A percentile compares a stretch with the other conserved stretches of the same genome.
phyloP scores from a whole-genome alignment of 305 asterid species.

The Fraxinus sp. region DNA sequence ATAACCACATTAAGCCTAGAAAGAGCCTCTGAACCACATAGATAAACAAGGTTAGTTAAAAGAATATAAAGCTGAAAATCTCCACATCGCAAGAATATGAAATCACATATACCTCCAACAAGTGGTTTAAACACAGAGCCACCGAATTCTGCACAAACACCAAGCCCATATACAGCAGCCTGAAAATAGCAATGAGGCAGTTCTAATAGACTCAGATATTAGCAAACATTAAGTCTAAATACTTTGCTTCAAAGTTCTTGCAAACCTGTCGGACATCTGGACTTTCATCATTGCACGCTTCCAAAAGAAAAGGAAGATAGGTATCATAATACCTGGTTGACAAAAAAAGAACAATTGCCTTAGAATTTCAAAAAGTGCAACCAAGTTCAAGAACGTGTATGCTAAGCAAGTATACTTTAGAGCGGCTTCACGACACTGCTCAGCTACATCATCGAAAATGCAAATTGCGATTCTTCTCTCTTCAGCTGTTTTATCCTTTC shows the following conservation, averaged over 20 bases:
- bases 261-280: constrained; percentile 89
- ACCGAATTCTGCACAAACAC: constrained; percentile 92
- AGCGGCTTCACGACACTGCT: constrained; percentile 86
- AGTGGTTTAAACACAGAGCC: constrained; percentile 77
- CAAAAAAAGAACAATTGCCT: constrained; percentile 15
- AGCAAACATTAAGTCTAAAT: not conserved
- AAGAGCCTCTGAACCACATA: constrained; percentile 68
- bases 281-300: constrained; percentile 90
- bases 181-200: constrained; percentile 31
- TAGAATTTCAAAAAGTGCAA: constrained; percentile 13
- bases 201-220: constrained; percentile 23
- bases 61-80: not conserved
- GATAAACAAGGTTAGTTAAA: constrained; percentile 6
- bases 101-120: constrained; percentile 64
- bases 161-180: constrained; percentile 99
- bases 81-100: not conserved
- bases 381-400: not conserved
- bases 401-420: constrained; percentile 49
- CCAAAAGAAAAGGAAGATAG: constrained; percentile 88
- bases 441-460: constrained; percentile 96
- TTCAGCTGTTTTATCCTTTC: constrained; percentile 86
- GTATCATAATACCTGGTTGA: constrained; percentile 77
- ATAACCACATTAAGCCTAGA: constrained; percentile 81
- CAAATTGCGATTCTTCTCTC: constrained; percentile 97
- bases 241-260: not conserved